Base-by-base conservation (phyloP, 495 filamentous ascomycete genomes). In the Aspergillus panamensis region DNA sequence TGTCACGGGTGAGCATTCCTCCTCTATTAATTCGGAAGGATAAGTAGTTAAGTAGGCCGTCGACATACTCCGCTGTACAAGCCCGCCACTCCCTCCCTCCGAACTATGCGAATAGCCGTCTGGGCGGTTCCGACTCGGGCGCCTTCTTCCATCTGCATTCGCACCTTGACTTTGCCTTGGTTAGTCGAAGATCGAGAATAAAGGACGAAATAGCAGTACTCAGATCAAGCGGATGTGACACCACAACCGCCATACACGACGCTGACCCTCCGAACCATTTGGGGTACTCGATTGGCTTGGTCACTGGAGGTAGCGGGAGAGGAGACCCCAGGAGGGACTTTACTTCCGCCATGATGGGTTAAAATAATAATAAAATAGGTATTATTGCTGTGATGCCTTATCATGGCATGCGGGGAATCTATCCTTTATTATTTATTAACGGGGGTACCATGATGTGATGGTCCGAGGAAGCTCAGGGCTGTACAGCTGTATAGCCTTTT, bases 261-360 rank as follows among this genome's bases (percentile, higher is more conserved):
- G 74, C 74, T 21, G 73, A 75, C 13, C 73, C 74, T 12, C 74
- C 74, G 44, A 75, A 77, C 74, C 74, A 77, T 55, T 71, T 73
- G 0, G 73, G 73, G 48, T 76, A 76, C 33, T 19, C 56, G 5
- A 69, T 48, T 19, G 42, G 42, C 17, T 39, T 25, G 2, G 25
- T 25, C 25, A 25, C 5, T 2, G 25, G 2, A 25, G 25, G 25
- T 2, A 25, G 25, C 5, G 25, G 25, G 25, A 25, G 25, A 5
- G 2, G 25, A 5, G 25, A 5, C 25, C 2, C 25, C 2, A 5
- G 25, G 25, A 25, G 25, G 25, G 25, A 25, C 5, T 25, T 25
- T 25, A 25, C 25, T 25, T 25, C 25, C 5, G 25, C 25, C 25
- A 25, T 25, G 2, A 25, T 25, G 5, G 2, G 25, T 25, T 2